Evolutionary conservation across 768 basidiomycete genomes (phyloP).

Genomic region (Lactarius akahatsu): DNA sequence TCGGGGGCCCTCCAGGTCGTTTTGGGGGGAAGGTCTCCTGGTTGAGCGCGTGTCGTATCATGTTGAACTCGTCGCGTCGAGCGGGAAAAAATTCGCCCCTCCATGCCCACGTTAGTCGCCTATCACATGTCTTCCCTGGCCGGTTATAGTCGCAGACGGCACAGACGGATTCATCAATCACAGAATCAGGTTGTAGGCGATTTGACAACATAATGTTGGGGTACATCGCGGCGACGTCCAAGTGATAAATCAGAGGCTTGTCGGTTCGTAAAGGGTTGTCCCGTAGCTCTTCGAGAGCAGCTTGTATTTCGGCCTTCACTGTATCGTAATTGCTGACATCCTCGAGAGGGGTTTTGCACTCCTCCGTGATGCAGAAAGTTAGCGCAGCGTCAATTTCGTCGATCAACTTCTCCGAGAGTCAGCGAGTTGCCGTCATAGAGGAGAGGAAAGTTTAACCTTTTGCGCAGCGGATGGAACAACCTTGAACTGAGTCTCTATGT

Average conservation of each 20-base stretch:
- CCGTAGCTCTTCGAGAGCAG: conserved; percentile 82
- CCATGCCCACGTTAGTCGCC: conserved; percentile 97
- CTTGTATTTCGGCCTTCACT: conserved; percentile 76
- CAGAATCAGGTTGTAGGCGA: conserved; percentile 95
- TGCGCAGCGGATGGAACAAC: conserved; percentile 85
- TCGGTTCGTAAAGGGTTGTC: conserved; percentile 88
- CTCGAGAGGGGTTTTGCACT: conserved; percentile 75
- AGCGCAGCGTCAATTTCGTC: conserved; percentile 92
- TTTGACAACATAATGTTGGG: conserved; percentile 99
- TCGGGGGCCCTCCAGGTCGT: conserved; percentile 65
- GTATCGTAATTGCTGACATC: conserved; percentile 94
- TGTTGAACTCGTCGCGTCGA: conserved; percentile 95
- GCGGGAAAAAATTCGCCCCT: conserved; percentile 98
- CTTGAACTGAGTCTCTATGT: conserved; percentile 94
- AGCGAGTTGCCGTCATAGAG: conserved; percentile 15
- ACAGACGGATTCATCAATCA: conserved; percentile 94
- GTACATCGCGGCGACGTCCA: conserved; percentile 99
- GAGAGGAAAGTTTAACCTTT: conserved; percentile 48
- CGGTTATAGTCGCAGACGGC: conserved; percentile 98
- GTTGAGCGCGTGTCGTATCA: conserved; percentile 96
- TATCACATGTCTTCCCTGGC: conserved; percentile 92
- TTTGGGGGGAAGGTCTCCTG: conserved; percentile 90
- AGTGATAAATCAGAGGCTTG: conserved; percentile 94
- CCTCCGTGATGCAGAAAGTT: conserved; percentile 83
- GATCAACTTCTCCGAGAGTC: conserved; percentile 61